A percentile compares a stretch with the other conserved stretches of the same genome.
These are phyloP conservation scores for Apiosordaria backusii DNA, from an alignment of 495 filamentous ascomycete genomes.

Conservation along the genomic window DNA sequence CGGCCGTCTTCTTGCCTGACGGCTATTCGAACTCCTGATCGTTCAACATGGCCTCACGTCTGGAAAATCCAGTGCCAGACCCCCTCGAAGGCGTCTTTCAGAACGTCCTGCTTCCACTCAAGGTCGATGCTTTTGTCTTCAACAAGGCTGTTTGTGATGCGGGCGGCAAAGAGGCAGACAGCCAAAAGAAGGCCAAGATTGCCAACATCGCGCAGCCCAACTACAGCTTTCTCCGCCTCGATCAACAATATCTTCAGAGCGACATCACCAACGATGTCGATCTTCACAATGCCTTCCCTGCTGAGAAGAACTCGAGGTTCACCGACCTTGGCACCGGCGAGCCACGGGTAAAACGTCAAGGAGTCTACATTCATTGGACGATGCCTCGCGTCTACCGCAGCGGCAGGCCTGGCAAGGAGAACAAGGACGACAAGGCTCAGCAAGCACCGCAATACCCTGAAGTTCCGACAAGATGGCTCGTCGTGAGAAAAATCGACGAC, in stretches of 20 bases:
- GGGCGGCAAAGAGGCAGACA: neutral
- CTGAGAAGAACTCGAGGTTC: slow-evolving; percentile 40
- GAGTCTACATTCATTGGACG: slow-evolving; percentile 54
- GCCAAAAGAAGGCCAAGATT: slow-evolving; percentile 36
- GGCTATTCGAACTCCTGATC: too few species aligned
- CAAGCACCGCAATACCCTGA: slow-evolving; percentile 29
- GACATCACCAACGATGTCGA: slow-evolving; percentile 46
- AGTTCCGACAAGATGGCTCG: slow-evolving; percentile 43
- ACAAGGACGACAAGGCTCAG: neutral
- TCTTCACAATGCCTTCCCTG: slow-evolving; percentile 39
- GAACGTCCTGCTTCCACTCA: slow-evolving; percentile 21
- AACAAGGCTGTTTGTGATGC: slow-evolving; percentile 9
- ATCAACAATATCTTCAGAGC: slow-evolving; percentile 24
- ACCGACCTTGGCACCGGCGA: slow-evolving; percentile 37
- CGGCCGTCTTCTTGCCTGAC: too few species aligned
- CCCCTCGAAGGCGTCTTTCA: too few species aligned
- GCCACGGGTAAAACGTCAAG: slow-evolving; percentile 31
- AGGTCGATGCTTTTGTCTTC: slow-evolving; percentile 7
- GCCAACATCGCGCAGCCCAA: slow-evolving; percentile 38
- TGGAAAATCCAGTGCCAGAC: too few species aligned
- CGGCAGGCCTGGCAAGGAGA: slow-evolving; percentile 23
- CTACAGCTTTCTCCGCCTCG: too few species aligned
- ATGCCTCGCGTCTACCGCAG: slow-evolving; percentile 46
- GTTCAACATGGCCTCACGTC: too few species aligned
- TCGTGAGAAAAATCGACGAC: slow-evolving; percentile 35